Evolutionary conservation across 2,329 filamentous ascomycete species (phyloP), one percentile per base, ranked within the genome.

Genomic region (Aspergillus ustus): DNA sequence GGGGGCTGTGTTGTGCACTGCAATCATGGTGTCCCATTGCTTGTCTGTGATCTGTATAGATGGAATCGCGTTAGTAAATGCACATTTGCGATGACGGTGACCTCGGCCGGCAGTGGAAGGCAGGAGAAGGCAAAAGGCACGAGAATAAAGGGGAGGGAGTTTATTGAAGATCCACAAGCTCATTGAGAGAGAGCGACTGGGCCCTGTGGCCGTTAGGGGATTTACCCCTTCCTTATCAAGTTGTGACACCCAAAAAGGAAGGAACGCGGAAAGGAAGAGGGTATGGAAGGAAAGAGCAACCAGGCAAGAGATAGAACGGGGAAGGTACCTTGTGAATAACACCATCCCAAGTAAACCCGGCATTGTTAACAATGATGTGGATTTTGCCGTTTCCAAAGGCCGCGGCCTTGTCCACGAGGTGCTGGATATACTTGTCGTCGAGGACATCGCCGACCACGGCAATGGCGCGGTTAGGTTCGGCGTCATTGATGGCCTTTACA

Each of bases 291-390:
- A 17, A 17, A 45, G 34, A 51, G 49, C 15, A 49, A 53, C 34
- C 15, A 46, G 29, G 50, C 28, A 56, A 15, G 7, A n/a, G 8
- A 13, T 50, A 51, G 44, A 11, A 40, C 40, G 31, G 37, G 50
- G 63, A 59, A 67, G 59, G 15, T 22, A 85, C 83, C 80, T 95
- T 96, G 83, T 96, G 91, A 67, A 96, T 92, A 44, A 96, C 92
- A 7, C 90, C 93, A 76, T 97, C 93, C 91, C 92, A 96, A 0
- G 93, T 96, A 79, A 92, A 96, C 46, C 92, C 92, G 0, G 92
- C 93, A 75, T 96, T 96, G 79, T 96, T 96, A 62, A 96, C 91
- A 60, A 96, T 89, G 74, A 95, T 90, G 77, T 96, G 90, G 65
- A 97, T 93, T 82, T 96, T 96, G 72, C 92, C 92, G 66, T 85